Evolutionary conservation across 768 basidiomycete species (phyloP), one percentile per base, ranked within the genome.

Genomic region (Podaxis sp.): DNA sequence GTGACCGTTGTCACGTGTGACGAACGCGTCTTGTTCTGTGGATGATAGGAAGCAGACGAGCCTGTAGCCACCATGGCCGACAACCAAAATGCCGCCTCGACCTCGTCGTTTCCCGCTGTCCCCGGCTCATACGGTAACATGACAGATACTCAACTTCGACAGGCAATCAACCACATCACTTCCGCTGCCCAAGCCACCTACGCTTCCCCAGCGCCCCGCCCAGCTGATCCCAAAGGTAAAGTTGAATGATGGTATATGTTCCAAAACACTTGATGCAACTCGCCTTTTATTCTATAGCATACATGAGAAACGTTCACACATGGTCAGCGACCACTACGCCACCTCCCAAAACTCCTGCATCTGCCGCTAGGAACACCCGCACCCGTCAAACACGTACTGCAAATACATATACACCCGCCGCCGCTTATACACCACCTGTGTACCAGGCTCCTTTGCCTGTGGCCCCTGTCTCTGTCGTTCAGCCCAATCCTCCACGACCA

Each of bases 231-330:
- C 52, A 77, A 74, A 70, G 70, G 76, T 76, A 59, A 44, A 44
- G 65, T 56, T 50, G 46, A 38, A 47, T 37, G 4, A 14, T 18
- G 6, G 18, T 5, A 44, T 44, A 18, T 16, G 42, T 16, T 16
- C 16, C 9, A 38, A 28, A n/a, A 40, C n/a, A 56, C 46, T 55
- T 54, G 37, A 44, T 52, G 50, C 11, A 47, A 47, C 47, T 37
- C 48, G 51, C 36, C 27, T 55, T 50, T n/a, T 50, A 36, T n/a
- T 61, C 18, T n/a, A 9, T 37, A 65, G 67, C 68, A 1, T 90
- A 90, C 67, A 76, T 83, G 62, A 88, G 85, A 78, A 90, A 90
- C 65, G 75, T 90, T 14, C 81, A 86, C 35, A 84, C 82, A 23
- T 90, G 88, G 88, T 86, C 87, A 3, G 77, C 80, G 4, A 74